Conservation (phyloP, 2,329 filamentous ascomycete genomes). For the Neopestalotiopsis clavispora region DNA sequence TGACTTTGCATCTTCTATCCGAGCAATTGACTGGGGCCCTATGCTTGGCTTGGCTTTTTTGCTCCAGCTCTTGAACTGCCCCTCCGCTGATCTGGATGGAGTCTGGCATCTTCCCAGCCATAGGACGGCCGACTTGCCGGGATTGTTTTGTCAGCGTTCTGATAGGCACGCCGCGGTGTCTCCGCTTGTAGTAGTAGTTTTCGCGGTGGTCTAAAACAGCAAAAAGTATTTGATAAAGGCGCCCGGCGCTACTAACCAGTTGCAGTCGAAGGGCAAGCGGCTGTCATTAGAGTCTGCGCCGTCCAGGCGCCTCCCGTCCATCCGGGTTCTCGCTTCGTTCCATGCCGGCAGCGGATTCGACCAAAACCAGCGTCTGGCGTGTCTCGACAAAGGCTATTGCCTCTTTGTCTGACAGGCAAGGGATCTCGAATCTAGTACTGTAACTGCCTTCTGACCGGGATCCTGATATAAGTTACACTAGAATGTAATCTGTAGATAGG, state of each 20-base stretch:
- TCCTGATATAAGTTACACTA: too few species aligned
- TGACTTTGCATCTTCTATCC: background rate
- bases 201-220: background rate
- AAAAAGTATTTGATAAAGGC: background rate
- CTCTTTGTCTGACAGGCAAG: background rate
- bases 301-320: conserved; percentile 12
- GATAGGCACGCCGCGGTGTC: conserved; percentile 9
- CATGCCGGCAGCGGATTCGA: background rate
- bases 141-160: conserved; percentile 6
- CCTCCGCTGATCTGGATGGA: background rate
- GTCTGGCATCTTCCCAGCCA: too few species aligned
- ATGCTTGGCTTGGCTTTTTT: background rate
- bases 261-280: background rate
- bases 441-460: too few species aligned
- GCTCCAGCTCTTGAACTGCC: background rate
- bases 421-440: background rate
- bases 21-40: background rate
- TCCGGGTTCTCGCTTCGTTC: conserved; percentile 20
- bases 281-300: background rate
- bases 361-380: background rate
- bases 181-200: background rate
- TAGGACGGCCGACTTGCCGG: background rate
- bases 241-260: background rate
- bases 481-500: too few species aligned
- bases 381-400: background rate